A percentile compares a stretch with the other conserved stretches of the same genome.
phyloP scores from a whole-genome alignment of 2,329 filamentous ascomycete genomes.

The Teratosphaeria gauchensis region DNA sequence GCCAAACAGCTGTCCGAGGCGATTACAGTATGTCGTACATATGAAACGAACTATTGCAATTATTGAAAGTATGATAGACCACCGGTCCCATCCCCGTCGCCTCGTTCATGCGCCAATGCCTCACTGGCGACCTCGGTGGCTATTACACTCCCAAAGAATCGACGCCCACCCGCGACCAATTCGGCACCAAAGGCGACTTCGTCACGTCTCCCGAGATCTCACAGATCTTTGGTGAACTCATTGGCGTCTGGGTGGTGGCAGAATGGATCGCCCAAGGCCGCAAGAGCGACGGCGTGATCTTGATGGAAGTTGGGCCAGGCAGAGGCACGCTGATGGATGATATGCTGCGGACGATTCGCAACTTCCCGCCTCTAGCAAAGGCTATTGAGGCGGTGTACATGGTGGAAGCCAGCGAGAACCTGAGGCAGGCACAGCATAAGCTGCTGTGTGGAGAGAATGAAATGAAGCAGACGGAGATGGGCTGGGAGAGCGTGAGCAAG shows the following conservation, averaged over 20 bases:
- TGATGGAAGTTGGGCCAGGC: constrained; percentile 91
- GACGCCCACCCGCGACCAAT: constrained; percentile 65
- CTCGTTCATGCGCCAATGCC: constrained; percentile 96
- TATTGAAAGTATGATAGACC: constrained; percentile 39
- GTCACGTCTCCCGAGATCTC: constrained; percentile 96
- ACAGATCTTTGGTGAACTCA: constrained; percentile 88
- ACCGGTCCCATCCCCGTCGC: constrained; percentile 89
- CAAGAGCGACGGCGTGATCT: constrained; percentile 62
- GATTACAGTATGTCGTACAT: constrained; percentile 55
- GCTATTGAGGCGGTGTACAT: constrained; percentile 84
- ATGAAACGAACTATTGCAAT: not conserved
- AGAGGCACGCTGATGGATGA: constrained; percentile 96
- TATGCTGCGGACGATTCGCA: constrained; percentile 76
- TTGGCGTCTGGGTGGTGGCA: constrained; percentile 89
- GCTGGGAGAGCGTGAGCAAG: constrained; percentile 66
- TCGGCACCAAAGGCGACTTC: constrained; percentile 89
- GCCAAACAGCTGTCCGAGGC: constrained; percentile 79
- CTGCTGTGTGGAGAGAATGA: constrained; percentile 67
- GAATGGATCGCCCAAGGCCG: constrained; percentile 92
- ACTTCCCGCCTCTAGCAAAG: constrained; percentile 67
- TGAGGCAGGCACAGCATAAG: constrained; percentile 68
- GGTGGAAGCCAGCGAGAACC: constrained; percentile 79
- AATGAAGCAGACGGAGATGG: constrained; percentile 61
- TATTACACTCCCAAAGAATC: constrained; percentile 75
- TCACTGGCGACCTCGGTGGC: constrained; percentile 80